These are phyloP conservation scores for Lyophyllum semitale DNA, from an alignment of 768 basidiomycete genomes.

Conservation along the genomic window DNA sequence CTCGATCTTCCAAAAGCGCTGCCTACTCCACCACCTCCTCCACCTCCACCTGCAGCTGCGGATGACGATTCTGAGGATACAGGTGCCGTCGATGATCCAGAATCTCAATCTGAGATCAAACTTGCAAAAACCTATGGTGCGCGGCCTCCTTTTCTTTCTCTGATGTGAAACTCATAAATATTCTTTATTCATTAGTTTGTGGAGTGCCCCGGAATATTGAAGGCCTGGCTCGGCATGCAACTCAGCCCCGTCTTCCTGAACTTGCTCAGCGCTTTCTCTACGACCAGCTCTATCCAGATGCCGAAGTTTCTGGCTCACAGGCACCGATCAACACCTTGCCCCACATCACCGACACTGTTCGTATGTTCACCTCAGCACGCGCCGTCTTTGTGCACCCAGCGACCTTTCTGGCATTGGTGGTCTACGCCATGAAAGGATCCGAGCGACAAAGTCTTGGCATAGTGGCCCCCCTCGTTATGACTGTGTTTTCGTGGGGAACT, in stretches of 20 bases:
- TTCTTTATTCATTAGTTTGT: background rate
- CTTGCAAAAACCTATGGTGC: slow-evolving; percentile 3
- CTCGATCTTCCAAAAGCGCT: background rate
- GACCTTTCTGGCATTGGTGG: slow-evolving; percentile 21
- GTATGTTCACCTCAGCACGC: slow-evolving; percentile 27
- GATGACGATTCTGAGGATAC: slow-evolving; percentile 2
- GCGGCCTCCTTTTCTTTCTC: slow-evolving; percentile 9
- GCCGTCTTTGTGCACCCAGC: slow-evolving; percentile 29
- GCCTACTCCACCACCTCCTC: background rate
- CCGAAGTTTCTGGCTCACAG: background rate
- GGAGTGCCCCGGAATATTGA: slow-evolving; percentile 4
- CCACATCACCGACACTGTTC: slow-evolving; percentile 2
- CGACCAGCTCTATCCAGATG: slow-evolving; percentile 20
- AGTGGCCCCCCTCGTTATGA: slow-evolving; percentile 24
- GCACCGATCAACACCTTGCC: slow-evolving; percentile 20
- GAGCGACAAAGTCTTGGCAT: slow-evolving; percentile 26
- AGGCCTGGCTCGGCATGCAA: slow-evolving; percentile 14
- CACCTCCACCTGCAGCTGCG: background rate
- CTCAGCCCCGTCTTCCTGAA: slow-evolving; percentile 19
- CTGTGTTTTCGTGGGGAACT: slow-evolving; percentile 26
- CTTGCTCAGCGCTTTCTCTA: slow-evolving; percentile 28
- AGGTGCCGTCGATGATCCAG: slow-evolving; percentile 4
- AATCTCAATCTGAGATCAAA: slow-evolving; percentile 4
- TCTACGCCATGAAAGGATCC: slow-evolving; percentile 26
- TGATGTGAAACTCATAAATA: background rate